Evolutionary conservation across 148 eudicot species (phyloP).

Genomic region (Fallopia convolvulus): DNA sequence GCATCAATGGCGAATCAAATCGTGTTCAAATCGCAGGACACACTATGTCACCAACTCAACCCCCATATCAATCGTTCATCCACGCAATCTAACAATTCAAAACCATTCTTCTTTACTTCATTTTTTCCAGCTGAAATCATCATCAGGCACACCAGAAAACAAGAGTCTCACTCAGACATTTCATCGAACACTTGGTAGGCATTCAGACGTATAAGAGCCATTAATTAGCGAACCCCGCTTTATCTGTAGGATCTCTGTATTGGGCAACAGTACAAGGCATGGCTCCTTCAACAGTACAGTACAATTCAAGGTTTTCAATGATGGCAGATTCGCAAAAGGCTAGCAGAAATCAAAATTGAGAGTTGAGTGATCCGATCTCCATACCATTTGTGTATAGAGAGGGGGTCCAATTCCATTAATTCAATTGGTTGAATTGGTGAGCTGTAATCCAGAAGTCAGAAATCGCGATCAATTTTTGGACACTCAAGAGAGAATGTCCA

Average conservation of each 20-base stretch:
- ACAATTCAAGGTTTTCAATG: slow-evolving; percentile 4
- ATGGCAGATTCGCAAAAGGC: not conserved
- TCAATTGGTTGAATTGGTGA: not conserved
- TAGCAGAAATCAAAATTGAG: not conserved
- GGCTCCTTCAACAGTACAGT: not conserved
- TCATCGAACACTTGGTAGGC: slow-evolving; percentile 59
- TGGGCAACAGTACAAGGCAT: slow-evolving; percentile 2
- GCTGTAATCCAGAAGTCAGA: not conserved
- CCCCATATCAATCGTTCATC: too few species aligned
- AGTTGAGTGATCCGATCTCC: not conserved
- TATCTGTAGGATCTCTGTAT: not conserved
- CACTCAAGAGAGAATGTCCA: not conserved
- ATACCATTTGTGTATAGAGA: not conserved
- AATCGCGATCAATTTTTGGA: not conserved
- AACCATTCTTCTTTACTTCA: too few species aligned
- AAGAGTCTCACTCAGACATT: slow-evolving; percentile 40
- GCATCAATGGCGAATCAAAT: not conserved
- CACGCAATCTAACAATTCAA: too few species aligned
- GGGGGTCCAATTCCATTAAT: slow-evolving; percentile 5
- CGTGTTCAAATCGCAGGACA: not conserved
- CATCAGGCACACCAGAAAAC: slow-evolving; percentile 57
- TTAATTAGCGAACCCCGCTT: not conserved
- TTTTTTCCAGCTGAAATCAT: not conserved
- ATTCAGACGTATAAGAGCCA: slow-evolving; percentile 11
- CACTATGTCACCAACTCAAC: slow-evolving; percentile 5